These are phyloP conservation scores for Pseudocercospora macadamiae DNA, from an alignment of 2,329 filamentous ascomycete genomes.

Conservation along the genomic window DNA sequence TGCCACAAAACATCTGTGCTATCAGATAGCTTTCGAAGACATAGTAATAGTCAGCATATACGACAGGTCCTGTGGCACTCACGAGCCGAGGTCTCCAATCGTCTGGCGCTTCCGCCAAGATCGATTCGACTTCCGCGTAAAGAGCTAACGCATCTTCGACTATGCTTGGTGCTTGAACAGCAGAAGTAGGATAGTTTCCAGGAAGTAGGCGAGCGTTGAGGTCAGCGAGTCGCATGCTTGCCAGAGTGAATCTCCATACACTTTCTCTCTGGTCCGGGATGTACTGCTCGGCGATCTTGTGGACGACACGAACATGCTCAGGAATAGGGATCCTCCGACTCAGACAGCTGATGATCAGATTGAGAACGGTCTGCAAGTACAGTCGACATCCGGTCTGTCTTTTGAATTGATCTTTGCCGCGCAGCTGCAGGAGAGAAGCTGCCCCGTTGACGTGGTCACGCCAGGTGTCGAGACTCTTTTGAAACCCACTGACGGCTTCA, in stretches of 20 bases:
- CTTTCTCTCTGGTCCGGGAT: conserved; percentile 16
- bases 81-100: conserved; percentile 20
- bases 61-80: conserved; percentile 12
- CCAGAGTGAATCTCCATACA: conserved; percentile 20
- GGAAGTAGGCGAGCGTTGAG: conserved; percentile 20
- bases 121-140: conserved; percentile 19
- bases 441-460: conserved; percentile 37
- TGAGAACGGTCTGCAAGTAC: conserved; percentile 18
- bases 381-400: conserved; percentile 21
- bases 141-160: conserved; percentile 12
- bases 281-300: conserved; percentile 15
- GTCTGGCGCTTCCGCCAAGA: conserved; percentile 13
- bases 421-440: conserved; percentile 21
- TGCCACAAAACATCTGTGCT: conserved; percentile 20
- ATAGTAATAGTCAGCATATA: conserved; percentile 22
- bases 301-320: conserved; percentile 16
- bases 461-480: conserved; percentile 61
- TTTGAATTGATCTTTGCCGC: conserved; percentile 19
- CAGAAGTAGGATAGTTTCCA: conserved; percentile 17
- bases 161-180: conserved; percentile 10
- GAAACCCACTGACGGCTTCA: conserved; percentile 68
- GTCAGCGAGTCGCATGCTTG: conserved; percentile 15
- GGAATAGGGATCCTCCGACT: conserved; percentile 21
- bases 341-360: conserved; percentile 21
- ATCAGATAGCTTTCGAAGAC: conserved; percentile 21